Evolutionary conservation across 2,329 filamentous ascomycete species (phyloP).

Genomic region (Aspergillus fructus): DNA sequence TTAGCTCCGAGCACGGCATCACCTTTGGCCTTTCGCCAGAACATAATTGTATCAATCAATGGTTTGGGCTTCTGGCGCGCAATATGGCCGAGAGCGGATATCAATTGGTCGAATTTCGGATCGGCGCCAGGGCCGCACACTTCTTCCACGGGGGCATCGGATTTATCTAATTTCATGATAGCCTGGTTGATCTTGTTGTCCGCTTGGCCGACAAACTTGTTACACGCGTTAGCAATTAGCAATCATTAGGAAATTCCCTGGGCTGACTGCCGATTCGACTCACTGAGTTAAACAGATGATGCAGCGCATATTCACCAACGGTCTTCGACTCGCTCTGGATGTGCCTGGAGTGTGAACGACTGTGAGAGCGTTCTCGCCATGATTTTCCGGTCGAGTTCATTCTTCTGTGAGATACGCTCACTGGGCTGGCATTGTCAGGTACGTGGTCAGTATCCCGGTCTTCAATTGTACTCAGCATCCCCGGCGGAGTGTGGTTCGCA

Average conservation of each 20-base stretch:
- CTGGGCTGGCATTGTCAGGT: slow-evolving; percentile 22
- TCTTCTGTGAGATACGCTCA: slow-evolving; percentile 34
- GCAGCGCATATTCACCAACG: slow-evolving; percentile 95
- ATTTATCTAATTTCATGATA: slow-evolving; percentile 74
- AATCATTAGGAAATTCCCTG: neutral
- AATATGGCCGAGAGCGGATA: slow-evolving; percentile 89
- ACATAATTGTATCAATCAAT: slow-evolving; percentile 94
- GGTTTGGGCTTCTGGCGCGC: slow-evolving; percentile 91
- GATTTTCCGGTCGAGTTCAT: slow-evolving; percentile 63
- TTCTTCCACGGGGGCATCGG: slow-evolving; percentile 79
- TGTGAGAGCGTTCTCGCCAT: slow-evolving; percentile 69
- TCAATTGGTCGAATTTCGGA: slow-evolving; percentile 86
- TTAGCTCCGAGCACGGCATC: slow-evolving; percentile 75
- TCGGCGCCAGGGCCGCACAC: slow-evolving; percentile 91
- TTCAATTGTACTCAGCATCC: slow-evolving; percentile 37
- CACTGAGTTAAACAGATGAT: slow-evolving; percentile 91
- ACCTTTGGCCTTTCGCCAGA: slow-evolving; percentile 95
- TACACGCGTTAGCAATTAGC: slow-evolving; percentile 29
- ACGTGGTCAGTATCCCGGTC: slow-evolving; percentile 36
- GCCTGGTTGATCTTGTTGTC: slow-evolving; percentile 93
- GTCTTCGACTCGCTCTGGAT: slow-evolving; percentile 77
- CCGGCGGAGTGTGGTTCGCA: slow-evolving; percentile 24
- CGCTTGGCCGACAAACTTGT: slow-evolving; percentile 86
- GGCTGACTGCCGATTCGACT: slow-evolving; percentile 40
- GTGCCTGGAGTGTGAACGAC: slow-evolving; percentile 73